A percentile compares a stretch with the other conserved stretches of the same genome.
Evolutionary conservation across 164 flowering plant species (phyloP).

Genomic region (Annona cherimola): DNA sequence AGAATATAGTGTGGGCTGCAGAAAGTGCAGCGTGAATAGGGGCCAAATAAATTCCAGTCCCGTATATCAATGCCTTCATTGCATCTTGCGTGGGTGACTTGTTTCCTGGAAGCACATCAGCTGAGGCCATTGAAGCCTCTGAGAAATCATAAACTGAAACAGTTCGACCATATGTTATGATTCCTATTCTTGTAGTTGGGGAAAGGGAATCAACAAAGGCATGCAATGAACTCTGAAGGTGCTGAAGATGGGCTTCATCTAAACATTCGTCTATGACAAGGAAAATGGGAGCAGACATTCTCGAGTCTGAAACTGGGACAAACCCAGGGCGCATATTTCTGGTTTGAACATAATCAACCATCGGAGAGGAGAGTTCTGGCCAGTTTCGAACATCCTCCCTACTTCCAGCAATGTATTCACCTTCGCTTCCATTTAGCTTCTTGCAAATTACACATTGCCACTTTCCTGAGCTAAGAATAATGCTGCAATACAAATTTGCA

Average conservation of each 20-base stretch:
- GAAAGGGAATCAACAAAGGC: slow-evolving; percentile 91
- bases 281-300: slow-evolving; percentile 76
- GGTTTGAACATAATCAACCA: slow-evolving; percentile 83
- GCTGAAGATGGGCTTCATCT: slow-evolving; percentile 89
- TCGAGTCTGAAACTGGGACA: slow-evolving; percentile 73
- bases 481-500: slow-evolving; percentile 74
- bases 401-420: slow-evolving; percentile 77
- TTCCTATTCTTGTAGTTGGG: slow-evolving; percentile 72
- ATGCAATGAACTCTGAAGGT: slow-evolving; percentile 90
- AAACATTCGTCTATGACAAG: slow-evolving; percentile 89
- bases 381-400: slow-evolving; percentile 69
- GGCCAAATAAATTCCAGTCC: slow-evolving; percentile 85
- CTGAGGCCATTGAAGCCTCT: slow-evolving; percentile 84
- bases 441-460: slow-evolving; percentile 94
- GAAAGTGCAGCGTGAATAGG: slow-evolving; percentile 81
- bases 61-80: slow-evolving; percentile 72
- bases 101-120: slow-evolving; percentile 89
- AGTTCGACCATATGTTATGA: slow-evolving; percentile 74
- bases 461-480: slow-evolving; percentile 82
- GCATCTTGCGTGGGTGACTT: slow-evolving; percentile 69
- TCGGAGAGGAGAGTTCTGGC: slow-evolving; percentile 71
- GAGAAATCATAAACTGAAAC: slow-evolving; percentile 91
- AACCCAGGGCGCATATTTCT: slow-evolving; percentile 71
- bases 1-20: slow-evolving; percentile 72
- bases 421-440: slow-evolving; percentile 77